phyloP scores from a whole-genome alignment of 441 rosid species.

The Sinapis alba region DNA sequence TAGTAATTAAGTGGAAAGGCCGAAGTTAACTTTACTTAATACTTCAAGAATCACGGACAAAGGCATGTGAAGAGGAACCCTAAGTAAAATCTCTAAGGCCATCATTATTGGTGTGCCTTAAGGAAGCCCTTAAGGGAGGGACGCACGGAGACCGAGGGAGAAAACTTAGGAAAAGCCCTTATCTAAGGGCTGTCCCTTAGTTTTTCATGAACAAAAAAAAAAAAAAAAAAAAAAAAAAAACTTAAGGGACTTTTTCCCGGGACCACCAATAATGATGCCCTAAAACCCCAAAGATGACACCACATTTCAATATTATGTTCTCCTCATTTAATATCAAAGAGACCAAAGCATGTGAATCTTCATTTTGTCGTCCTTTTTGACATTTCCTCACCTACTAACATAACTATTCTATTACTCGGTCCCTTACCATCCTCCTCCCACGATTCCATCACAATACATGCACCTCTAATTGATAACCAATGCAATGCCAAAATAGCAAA shows the following conservation, averaged over 20 bases:
- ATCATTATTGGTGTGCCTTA: no score
- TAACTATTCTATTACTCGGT: conserved; percentile 27
- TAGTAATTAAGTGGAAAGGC: conserved; percentile 20
- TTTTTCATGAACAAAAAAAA: no score
- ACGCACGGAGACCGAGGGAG: no score
- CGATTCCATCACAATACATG: neutral
- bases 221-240: no score
- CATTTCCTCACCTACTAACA: conserved; percentile 22
- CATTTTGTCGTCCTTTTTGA: conserved; percentile 31
- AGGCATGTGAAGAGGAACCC: conserved; percentile 30
- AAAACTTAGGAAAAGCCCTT: no score
- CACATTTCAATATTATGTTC: conserved; percentile 9
- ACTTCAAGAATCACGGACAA: conserved; percentile 29
- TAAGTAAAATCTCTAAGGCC: conserved; percentile 6
- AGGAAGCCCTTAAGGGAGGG: no score
- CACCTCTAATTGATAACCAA: neutral
- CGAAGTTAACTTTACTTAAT: conserved; percentile 16
- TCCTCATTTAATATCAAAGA: conserved; percentile 29
- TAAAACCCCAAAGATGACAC: conserved; percentile 28
- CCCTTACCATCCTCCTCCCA: neutral
- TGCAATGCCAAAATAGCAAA: no score
- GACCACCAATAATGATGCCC: no score
- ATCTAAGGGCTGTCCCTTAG: no score
- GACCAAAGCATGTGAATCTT: conserved; percentile 42
- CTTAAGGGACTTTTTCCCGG: no score